Evolutionary conservation across 1,284 basidiomycete species (phyloP), one percentile per base, ranked within the genome.

Genomic region (Naganishia sp.): DNA sequence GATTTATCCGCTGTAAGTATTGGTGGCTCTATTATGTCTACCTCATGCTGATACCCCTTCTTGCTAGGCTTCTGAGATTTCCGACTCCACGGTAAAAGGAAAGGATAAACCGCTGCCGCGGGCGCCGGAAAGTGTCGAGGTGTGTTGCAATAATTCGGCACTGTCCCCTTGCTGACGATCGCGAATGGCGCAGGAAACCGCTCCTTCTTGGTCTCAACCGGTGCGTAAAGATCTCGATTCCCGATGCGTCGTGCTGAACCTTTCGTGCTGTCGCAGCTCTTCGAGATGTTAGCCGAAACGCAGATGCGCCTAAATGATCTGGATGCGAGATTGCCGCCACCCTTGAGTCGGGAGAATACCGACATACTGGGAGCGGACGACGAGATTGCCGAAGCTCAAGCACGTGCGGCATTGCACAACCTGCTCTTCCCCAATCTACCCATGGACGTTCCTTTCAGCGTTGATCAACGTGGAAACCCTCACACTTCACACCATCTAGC

Each of bases 171-270:
- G 42, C 36, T 42, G 53, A 63, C 15, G 10, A 28, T 49, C 55
- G 1, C 53, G 7, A 13, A n/a, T 33, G 66, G 36, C 65, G 52
- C 63, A 69, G 31, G 70, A 59, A 55, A 57, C 46, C 9, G 65
- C 73, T 1, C 76, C 76, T 3, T 59, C 64, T 2, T 78, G 76
- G 76, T 75, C 72, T 1, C 68, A 71, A 64, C 70, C 74, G 16
- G 76, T 78, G 48, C 69, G 36, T 13, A 72, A 66, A 1, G 11
- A 5, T 7, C 49, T 13, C 21, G 3, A 50, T 10, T 18, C 33
- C 43, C 9, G 44, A 31, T 15, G 10, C 16, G 18, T 28, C 7
- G 44, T 18, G 18, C 13, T 25, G 25, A 21, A 54, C 28, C 11
- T 21, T 49, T 21, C 23, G 9, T 53, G 44, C 1, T 23, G 33